Conservation (phyloP, 371 early-diverging fungal genomes). For the Nematocida ausubeli region DNA sequence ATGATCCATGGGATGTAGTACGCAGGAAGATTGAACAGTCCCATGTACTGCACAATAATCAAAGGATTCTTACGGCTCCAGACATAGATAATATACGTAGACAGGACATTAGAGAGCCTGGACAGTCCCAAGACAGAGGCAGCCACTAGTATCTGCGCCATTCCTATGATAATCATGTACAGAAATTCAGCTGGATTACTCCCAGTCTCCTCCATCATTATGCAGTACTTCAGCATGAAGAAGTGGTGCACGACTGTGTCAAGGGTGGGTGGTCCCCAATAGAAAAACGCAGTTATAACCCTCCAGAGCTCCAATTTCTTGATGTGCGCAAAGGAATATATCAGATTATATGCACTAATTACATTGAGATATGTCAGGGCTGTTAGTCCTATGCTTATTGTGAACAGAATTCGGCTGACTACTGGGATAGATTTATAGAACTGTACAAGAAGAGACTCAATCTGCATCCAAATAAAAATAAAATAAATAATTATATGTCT, state of each 20-base stretch:
- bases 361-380: constrained; percentile 60
- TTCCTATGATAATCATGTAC: constrained; percentile 61
- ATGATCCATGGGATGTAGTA: constrained; percentile 68
- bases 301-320: constrained; percentile 63
- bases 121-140: constrained; percentile 54
- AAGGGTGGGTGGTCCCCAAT: constrained; percentile 64
- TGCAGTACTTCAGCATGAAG: constrained; percentile 67
- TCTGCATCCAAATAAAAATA: constrained; percentile 28
- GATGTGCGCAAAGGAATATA: constrained; percentile 60
- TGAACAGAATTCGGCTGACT: constrained; percentile 58
- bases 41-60: constrained; percentile 66
- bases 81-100: constrained; percentile 67
- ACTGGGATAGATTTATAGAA: constrained; percentile 45
- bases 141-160: constrained; percentile 37
- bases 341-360: constrained; percentile 54
- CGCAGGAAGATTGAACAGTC: constrained; percentile 66
- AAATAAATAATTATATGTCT: constrained; percentile 25
- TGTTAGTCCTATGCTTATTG: constrained; percentile 39
- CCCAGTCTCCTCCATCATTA: constrained; percentile 66
- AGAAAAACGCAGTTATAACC: constrained; percentile 65
- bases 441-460: constrained; percentile 40
- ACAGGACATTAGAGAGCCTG: constrained; percentile 61
- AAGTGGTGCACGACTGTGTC: constrained; percentile 66
- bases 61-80: constrained; percentile 68
- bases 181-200: constrained; percentile 65